Base-by-base conservation (phyloP, 768 basidiomycete genomes). In the Grammothele lineata region DNA sequence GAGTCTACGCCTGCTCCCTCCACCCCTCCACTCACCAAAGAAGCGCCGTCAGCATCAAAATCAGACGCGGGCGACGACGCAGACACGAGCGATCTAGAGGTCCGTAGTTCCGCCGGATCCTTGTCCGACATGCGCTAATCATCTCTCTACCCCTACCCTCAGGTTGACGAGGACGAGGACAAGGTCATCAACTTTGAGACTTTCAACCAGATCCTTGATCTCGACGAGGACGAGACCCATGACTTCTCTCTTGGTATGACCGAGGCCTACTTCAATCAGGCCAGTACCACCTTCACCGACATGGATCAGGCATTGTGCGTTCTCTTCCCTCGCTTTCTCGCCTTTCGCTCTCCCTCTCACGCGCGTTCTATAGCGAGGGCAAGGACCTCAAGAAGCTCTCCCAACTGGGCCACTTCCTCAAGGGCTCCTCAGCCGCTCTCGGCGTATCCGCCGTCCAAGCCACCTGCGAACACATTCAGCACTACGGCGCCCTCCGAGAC, bases 361-460 rank as follows among this genome's bases (percentile, higher is more conserved):
- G 36, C 37, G 3, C 33, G 10, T 21, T 3, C 26, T 33, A 15
- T 63, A 91, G 88, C 51, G 57, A 58, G 32, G 64, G 58, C 19
- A 76, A 81, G 52, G 76, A 93, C 55, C 77, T 95, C 9, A 55
- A 59, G 9, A 62, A 76, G 45, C 78, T 99, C 15, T 85, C 88
- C 2, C 67, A 71, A 15, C 74, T 87, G 9, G 96, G 94, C 0
- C 95, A 99, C 68, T 99, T 90, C 69, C 81, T 98, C 62, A 99
- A 98, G 67, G 95, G 95, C 38, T 97, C 94, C 2, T 95, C 93
- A 11, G 94, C 94, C 23, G 91, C 94, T 2, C 76, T 99, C 37
- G 95, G 96, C 22, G 79, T 94, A 24, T 68, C 69, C 48, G 78
- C 79, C 53, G 93, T 99, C 43, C 86, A 91, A 63, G 75, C 70